phyloP scores from a whole-genome alignment of 306 rosid genomes.

The Castanea sativa region DNA sequence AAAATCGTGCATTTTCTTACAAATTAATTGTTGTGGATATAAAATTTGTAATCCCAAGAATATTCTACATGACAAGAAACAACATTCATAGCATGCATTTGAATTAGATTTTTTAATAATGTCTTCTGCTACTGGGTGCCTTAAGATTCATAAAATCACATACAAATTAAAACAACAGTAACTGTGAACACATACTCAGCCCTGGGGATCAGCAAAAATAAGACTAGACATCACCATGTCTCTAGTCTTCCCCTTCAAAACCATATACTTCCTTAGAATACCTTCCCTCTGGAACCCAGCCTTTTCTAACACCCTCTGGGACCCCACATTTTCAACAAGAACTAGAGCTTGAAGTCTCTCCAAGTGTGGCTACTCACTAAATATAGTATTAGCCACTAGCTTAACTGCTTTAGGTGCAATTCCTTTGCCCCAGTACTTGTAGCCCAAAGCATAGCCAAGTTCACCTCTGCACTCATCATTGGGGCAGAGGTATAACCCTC shows the following conservation, averaged over 20 bases:
- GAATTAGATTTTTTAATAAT: not conserved
- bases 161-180: not conserved
- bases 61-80: no score
- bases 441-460: slow-evolving; percentile 61
- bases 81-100: not conserved
- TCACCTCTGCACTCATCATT: slow-evolving; percentile 38
- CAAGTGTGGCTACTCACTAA: slow-evolving; percentile 44
- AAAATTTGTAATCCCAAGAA: no score
- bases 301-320: slow-evolving; percentile 69
- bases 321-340: slow-evolving; percentile 58
- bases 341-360: slow-evolving; percentile 75
- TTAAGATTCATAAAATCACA: not conserved
- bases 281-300: slow-evolving; percentile 64
- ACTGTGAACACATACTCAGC: not conserved
- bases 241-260: slow-evolving; percentile 41
- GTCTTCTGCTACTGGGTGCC: not conserved
- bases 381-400: slow-evolving; percentile 38
- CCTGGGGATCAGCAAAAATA: slow-evolving; percentile 30
- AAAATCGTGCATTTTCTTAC: no score
- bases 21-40: no score
- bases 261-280: slow-evolving; percentile 43
- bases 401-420: slow-evolving; percentile 55
- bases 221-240: slow-evolving; percentile 49
- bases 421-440: slow-evolving; percentile 69
- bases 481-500: no score